Evolutionary conservation across 495 filamentous ascomycete species (phyloP), one percentile per base, ranked within the genome.

Genomic region (Tuber indicum): DNA sequence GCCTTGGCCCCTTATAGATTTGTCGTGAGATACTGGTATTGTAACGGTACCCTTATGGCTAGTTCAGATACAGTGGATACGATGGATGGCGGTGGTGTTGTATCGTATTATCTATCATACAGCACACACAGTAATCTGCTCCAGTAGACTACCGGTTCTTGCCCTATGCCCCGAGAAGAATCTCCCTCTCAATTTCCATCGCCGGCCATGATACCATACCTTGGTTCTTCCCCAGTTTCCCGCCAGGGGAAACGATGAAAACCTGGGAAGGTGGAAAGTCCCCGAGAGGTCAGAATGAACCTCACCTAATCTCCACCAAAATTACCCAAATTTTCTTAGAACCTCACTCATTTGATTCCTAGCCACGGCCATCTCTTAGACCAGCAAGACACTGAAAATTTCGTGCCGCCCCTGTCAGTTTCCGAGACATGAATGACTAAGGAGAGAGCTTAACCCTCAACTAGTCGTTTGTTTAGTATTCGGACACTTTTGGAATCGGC

Each of bases 221-320:
- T 36, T 16, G 58, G 4, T 66, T 66, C 52, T 32, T 46, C 45
- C 52, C n/a, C 12, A 2, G 14, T 66, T 66, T 19, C 26, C 19
- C 12, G 12, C 36, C n/a, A 36, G n/a, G 19, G 26, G 58, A 36
- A 66, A 14, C 4, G 26, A 32, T 17, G 32, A 5, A 26, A 66
- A 7, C 58, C 58, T 8, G 16, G 17, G 12, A 17, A 66, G 32
- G 17, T 2, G 58, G 32, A 66, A 66, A 66, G 26, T 19, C 58
- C 7, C 26, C 58, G 32, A 36, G 26, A 19, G 58, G 12, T 32
- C 14, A 26, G 32, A 66, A 19, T 45, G 16, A 62, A 32, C 52
- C 52, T 62, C n/a, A 62, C n/a, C 52, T 3, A 36, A 66, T 66
- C 58, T 66, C 58, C 58, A 66, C 58, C 26, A 66, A 66, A 66